These are phyloP conservation scores for Vitis rotundifolia DNA, from an alignment of 164 flowering plant genomes.

Conservation along the genomic window DNA sequence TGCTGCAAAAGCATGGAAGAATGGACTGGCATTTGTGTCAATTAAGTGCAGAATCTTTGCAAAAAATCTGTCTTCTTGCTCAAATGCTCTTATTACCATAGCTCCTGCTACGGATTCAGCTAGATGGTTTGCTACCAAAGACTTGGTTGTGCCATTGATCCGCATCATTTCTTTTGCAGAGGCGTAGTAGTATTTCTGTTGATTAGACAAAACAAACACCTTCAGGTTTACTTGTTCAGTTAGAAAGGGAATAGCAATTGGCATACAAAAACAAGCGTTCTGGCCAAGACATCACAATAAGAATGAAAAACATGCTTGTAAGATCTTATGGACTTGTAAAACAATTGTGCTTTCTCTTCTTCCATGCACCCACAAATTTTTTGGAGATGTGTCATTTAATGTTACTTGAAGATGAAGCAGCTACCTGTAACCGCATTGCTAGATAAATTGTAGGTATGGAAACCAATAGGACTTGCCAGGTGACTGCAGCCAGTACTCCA, in stretches of 20 bases:
- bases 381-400: too few relatives aligned
- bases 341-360: too few relatives aligned
- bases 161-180: slow-evolving; percentile 52
- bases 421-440: slow-evolving; percentile 42
- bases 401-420: background rate
- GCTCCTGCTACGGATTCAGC: slow-evolving; percentile 70
- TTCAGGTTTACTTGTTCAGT: too few relatives aligned
- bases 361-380: too few relatives aligned
- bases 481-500: slow-evolving; percentile 41
- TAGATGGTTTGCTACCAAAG: slow-evolving; percentile 63
- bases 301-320: too few relatives aligned
- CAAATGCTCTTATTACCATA: slow-evolving; percentile 67
- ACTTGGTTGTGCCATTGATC: slow-evolving; percentile 62
- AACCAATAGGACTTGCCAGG: slow-evolving; percentile 52
- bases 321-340: too few relatives aligned
- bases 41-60: slow-evolving; percentile 34
- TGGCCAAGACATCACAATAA: too few relatives aligned
- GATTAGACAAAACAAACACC: too few relatives aligned
- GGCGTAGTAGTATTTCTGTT: slow-evolving; percentile 41
- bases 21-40: slow-evolving; percentile 43
- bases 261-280: too few relatives aligned
- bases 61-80: slow-evolving; percentile 64
- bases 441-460: slow-evolving; percentile 37
- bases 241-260: too few relatives aligned
- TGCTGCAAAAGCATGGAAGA: slow-evolving; percentile 43